Conservation (phyloP, 495 filamentous ascomycete genomes). For the Cladorrhinum samala region DNA sequence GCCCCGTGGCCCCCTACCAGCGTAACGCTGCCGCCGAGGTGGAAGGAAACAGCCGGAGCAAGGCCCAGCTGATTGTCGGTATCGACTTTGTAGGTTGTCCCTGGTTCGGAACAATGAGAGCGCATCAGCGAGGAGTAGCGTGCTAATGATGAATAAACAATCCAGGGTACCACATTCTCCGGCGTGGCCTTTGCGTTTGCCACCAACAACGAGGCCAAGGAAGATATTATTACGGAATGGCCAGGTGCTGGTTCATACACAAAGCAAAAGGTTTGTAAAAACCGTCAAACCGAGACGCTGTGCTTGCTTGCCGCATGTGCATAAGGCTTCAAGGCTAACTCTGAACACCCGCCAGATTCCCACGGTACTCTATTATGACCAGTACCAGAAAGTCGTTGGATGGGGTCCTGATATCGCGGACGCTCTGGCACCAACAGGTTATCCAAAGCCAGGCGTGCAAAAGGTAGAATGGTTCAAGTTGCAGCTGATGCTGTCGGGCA, state of each 20-base stretch:
- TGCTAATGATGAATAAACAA: slow-evolving; percentile 19
- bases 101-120: neutral
- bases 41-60: slow-evolving; percentile 75
- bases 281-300: too few relatives aligned
- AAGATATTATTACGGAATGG: slow-evolving; percentile 76
- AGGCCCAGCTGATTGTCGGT: slow-evolving; percentile 73
- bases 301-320: neutral
- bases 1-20: slow-evolving; percentile 40
- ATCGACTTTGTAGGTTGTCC: slow-evolving; percentile 66
- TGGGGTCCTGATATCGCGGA: slow-evolving; percentile 74
- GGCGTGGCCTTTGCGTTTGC: slow-evolving; percentile 70
- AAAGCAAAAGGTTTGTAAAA: slow-evolving; percentile 58
- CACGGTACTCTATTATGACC: slow-evolving; percentile 69
- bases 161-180: slow-evolving; percentile 67
- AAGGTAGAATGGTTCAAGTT: slow-evolving; percentile 79
- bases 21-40: slow-evolving; percentile 68
- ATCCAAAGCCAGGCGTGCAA: slow-evolving; percentile 69
- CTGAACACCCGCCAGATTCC: slow-evolving; percentile 48
- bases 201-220: slow-evolving; percentile 71
- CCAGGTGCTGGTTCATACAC: slow-evolving; percentile 69
- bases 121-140: neutral
- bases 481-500: slow-evolving; percentile 70
- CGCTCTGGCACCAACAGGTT: slow-evolving; percentile 65
- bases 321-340: neutral
- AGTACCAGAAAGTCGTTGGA: slow-evolving; percentile 70